Conservation (phyloP, 108 stramenopile species). For the Stephanodiscus minutulus region DNA sequence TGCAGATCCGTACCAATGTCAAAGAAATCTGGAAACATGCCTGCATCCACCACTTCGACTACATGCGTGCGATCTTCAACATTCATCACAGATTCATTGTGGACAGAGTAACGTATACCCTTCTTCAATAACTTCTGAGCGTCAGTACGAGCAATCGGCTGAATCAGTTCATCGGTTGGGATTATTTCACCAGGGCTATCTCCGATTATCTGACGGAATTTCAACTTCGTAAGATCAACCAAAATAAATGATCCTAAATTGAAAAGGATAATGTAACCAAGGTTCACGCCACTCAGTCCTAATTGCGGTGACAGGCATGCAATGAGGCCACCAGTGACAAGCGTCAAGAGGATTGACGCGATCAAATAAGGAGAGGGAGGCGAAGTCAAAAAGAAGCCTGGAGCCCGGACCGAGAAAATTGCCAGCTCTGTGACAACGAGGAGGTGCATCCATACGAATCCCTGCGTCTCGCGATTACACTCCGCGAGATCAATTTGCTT, state of each 20-base stretch:
- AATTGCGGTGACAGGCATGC: conserved; percentile 25
- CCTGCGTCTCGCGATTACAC: conserved; percentile 47
- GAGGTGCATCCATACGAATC: conserved; percentile 63
- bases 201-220: conserved; percentile 48
- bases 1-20: conserved; percentile 31
- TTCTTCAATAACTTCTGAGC: conserved; percentile 47
- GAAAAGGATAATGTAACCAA: conserved; percentile 52
- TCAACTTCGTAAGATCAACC: conserved; percentile 58
- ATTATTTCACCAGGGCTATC: conserved; percentile 62
- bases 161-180: conserved; percentile 48
- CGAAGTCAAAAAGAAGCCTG: conserved; percentile 49
- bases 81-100: conserved; percentile 38
- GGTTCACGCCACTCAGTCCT: conserved; percentile 24
- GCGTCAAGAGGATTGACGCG: conserved; percentile 52
- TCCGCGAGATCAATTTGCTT: conserved; percentile 31
- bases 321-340: conserved; percentile 45
- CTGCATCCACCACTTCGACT: conserved; percentile 24
- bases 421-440: conserved; percentile 60
- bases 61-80: conserved; percentile 34
- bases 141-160: conserved; percentile 40
- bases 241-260: conserved; percentile 53
- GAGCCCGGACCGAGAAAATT: conserved; percentile 66
- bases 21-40: conserved; percentile 32
- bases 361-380: conserved; percentile 44
- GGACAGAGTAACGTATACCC: conserved; percentile 48